phyloP scores from a whole-genome alignment of 352 stramenopile genomes.

The Thalassiosira delicatula region DNA sequence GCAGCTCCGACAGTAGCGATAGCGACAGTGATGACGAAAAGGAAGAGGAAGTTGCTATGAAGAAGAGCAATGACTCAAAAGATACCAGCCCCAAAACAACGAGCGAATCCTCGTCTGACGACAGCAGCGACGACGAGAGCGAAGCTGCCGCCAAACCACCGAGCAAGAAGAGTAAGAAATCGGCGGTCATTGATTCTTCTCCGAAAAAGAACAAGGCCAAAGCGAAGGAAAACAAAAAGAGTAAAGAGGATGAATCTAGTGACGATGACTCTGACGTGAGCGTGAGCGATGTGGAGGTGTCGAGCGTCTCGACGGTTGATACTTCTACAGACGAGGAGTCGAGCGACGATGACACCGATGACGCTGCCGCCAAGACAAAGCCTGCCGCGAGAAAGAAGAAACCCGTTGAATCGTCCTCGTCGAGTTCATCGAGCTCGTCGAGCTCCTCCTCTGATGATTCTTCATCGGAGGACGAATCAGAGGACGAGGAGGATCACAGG shows the following conservation, averaged over 20 bases:
- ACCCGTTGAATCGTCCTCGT: constrained; percentile 25
- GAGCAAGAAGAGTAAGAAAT: constrained; percentile 32
- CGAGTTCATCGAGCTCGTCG: constrained; percentile 14
- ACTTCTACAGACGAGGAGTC: constrained; percentile 46
- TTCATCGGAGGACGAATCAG: constrained; percentile 5
- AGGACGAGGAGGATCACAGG: constrained; percentile 45
- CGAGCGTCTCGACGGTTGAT: constrained; percentile 78
- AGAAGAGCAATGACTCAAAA: constrained; percentile 12
- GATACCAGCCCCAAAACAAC: constrained; percentile 12
- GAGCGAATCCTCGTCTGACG: constrained; percentile 3
- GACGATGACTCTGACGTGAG: constrained; percentile 60
- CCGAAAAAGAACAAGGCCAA: too few species aligned
- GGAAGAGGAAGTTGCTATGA: constrained; percentile 8
- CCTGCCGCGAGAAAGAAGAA: too few species aligned
- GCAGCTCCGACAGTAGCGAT: too few species aligned
- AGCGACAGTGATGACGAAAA: constrained; percentile 28
- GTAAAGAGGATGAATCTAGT: constrained; percentile 36
- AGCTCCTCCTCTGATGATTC: constrained; percentile 18
- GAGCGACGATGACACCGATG: constrained; percentile 53
- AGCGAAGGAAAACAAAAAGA: constrained; percentile 42
- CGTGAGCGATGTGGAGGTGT: constrained; percentile 82
- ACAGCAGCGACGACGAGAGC: constrained; percentile 33
- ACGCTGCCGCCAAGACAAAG: constrained; percentile 33
- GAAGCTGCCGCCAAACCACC: constrained; percentile 10
- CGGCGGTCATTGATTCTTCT: too few species aligned